Base-by-base conservation (phyloP, 2,329 filamentous ascomycete species). In the Xylaria sp. region DNA sequence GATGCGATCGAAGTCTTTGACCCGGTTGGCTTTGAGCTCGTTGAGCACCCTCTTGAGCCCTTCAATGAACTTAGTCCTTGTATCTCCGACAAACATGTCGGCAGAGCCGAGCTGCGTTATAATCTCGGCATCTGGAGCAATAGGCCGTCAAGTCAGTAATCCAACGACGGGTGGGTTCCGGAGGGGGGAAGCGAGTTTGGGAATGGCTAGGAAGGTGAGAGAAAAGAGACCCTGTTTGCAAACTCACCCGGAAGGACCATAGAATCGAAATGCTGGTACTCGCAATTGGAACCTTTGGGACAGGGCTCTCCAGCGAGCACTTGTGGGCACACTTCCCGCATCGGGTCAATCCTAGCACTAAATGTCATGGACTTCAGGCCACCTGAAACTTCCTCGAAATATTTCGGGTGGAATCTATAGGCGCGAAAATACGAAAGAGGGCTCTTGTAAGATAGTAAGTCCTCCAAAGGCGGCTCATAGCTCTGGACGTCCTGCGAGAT, bases 311-410 rank as follows among this genome's bases (percentile, higher is more conserved):
- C 90, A 57, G 86, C 85, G 71, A 92, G 83, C 80, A 97, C 93
- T 76, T 89, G 91, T 46, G 89, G 91, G 81, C 96, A 99, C 58
- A 98, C 78, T 70, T 88, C 87, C 74, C 88, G 90, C 70, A 89
- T 85, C 28, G 90, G 86, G 78, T 98, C 90, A 81, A 99, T 97
- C 74, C 90, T 91, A 81, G 97, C 93, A 82, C 93, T 98, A 83
- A 95, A 98, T 52, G 94, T 98, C 84, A 97, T 86, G 72, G 96
- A 98, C 78, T 92, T 91, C 78, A 94, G 91, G 52, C 95, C 95
- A 71, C 91, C 91, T 65, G 88, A 79, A 66, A 97, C 90, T 66
- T 88, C 84, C 59, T 91, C 81, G 73, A 85, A 84, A 81, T 90
- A 98, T 61, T 88, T 85, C 39, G 93, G 93, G 78, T 98, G 94